phyloP scores from a whole-genome alignment of 2,329 filamentous ascomycete species.

The Trichophyton benhamiae region DNA sequence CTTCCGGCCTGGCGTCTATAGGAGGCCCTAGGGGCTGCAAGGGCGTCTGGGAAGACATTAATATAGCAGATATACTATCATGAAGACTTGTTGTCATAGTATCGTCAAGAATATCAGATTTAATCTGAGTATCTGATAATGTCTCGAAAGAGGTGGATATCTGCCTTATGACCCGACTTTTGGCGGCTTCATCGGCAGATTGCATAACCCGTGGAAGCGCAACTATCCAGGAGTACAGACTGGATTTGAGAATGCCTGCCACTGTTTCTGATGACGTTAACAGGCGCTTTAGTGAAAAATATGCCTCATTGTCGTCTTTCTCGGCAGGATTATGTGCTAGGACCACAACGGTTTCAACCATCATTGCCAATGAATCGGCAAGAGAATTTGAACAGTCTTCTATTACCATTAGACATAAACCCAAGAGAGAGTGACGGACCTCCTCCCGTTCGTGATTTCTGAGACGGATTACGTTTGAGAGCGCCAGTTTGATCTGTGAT shows the following conservation, averaged over 20 bases:
- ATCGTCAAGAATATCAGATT: slow-evolving; percentile 55
- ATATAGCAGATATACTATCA: slow-evolving; percentile 53
- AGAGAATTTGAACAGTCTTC: slow-evolving; percentile 69
- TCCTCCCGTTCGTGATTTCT: slow-evolving; percentile 57
- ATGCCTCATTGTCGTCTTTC: slow-evolving; percentile 26
- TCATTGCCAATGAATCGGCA: slow-evolving; percentile 53
- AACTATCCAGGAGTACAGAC: slow-evolving; percentile 67
- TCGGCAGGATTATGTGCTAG: slow-evolving; percentile 44
- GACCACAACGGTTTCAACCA: slow-evolving; percentile 70
- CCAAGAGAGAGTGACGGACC: slow-evolving; percentile 55
- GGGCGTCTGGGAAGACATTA: slow-evolving; percentile 25
- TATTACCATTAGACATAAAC: slow-evolving; percentile 60
- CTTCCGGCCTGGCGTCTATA: slow-evolving; percentile 15
- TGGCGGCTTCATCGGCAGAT: slow-evolving; percentile 65
- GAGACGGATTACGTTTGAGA: slow-evolving; percentile 65
- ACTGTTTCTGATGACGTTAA: slow-evolving; percentile 51
- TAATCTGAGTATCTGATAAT: slow-evolving; percentile 50
- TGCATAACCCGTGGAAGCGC: slow-evolving; percentile 75
- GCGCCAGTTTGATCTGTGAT: slow-evolving; percentile 68
- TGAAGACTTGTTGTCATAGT: slow-evolving; percentile 56
- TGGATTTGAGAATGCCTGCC: slow-evolving; percentile 51
- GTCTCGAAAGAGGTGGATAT: slow-evolving; percentile 62
- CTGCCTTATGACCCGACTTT: slow-evolving; percentile 59
- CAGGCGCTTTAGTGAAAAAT: slow-evolving; percentile 44
- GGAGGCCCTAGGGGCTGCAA: slow-evolving; percentile 21